Evolutionary conservation across 2,329 filamentous ascomycete species (phyloP).

Genomic region (Lecanicillium sp.): DNA sequence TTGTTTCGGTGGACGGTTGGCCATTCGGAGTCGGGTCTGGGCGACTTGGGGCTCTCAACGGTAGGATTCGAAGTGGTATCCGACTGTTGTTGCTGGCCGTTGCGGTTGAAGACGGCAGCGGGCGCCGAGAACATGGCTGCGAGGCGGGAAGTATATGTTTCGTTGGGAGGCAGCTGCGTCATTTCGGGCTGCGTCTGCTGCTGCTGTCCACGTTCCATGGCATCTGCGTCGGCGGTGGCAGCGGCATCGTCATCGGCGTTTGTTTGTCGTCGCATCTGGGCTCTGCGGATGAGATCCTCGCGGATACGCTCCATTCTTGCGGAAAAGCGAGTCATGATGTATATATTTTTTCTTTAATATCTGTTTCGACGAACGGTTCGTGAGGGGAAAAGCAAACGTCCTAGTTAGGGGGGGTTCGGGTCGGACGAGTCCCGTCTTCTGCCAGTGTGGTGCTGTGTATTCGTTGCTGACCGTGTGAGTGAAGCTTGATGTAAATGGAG

Average conservation of each 20-base stretch:
- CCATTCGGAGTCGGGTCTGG: background rate
- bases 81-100: background rate
- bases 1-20: background rate
- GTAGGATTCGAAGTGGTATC: constrained; percentile 9
- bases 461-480: too few species aligned
- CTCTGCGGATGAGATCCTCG: constrained; percentile 23
- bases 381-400: too few species aligned
- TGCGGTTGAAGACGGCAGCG: background rate
- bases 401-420: too few species aligned
- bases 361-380: background rate
- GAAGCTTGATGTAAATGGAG: too few species aligned
- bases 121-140: background rate
- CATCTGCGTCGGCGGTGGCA: background rate
- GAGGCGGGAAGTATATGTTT: background rate
- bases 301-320: constrained; percentile 22
- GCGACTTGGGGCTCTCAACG: constrained; percentile 4
- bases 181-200: too few species aligned
- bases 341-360: background rate
- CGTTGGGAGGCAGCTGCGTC: too few species aligned
- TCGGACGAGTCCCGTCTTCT: too few species aligned
- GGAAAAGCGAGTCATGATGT: background rate
- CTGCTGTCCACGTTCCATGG: background rate
- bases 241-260: constrained; percentile 11
- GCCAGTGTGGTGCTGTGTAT: too few species aligned
- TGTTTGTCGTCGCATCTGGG: constrained; percentile 18